Percentiles rank a stretch among this genome's conserved stretches.
These are phyloP conservation scores for Backusella macrospora DNA, from an alignment of 192 early-diverging fungal genomes.

Conservation along the genomic window DNA sequence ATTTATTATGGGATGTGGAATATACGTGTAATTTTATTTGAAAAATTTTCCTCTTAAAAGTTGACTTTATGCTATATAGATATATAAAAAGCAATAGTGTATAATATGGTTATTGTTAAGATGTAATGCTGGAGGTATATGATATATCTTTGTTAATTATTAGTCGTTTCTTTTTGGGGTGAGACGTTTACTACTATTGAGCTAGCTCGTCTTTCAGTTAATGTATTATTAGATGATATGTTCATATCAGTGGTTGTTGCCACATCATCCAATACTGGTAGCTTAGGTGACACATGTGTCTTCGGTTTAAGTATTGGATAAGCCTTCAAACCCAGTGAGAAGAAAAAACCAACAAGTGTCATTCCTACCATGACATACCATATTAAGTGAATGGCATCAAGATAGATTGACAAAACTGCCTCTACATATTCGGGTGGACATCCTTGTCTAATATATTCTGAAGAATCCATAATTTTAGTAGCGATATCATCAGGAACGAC, in stretches of 20 bases:
- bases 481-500: constrained; percentile 20
- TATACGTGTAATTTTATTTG: background rate
- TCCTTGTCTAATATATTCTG: constrained; percentile 29
- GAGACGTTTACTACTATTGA: background rate
- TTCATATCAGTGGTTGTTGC: background rate
- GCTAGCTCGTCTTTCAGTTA: background rate
- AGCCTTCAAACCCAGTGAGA: constrained; percentile 5
- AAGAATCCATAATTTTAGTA: constrained; percentile 15
- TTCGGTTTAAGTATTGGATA: constrained; percentile 12
- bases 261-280: background rate
- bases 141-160: background rate
- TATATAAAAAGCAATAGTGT: background rate
- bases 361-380: constrained; percentile 33
- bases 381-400: constrained; percentile 26
- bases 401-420: constrained; percentile 21
- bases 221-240: background rate
- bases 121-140: constrained; percentile 1
- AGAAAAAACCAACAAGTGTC: constrained; percentile 17
- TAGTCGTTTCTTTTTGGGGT: background rate
- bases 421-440: constrained; percentile 27
- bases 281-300: background rate
- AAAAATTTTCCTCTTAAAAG: background rate
- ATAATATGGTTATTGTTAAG: background rate
- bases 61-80: background rate
- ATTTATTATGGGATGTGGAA: background rate